These are phyloP conservation scores for Curvularia lunata DNA, from an alignment of 2,329 filamentous ascomycete species.

Conservation along the genomic window DNA sequence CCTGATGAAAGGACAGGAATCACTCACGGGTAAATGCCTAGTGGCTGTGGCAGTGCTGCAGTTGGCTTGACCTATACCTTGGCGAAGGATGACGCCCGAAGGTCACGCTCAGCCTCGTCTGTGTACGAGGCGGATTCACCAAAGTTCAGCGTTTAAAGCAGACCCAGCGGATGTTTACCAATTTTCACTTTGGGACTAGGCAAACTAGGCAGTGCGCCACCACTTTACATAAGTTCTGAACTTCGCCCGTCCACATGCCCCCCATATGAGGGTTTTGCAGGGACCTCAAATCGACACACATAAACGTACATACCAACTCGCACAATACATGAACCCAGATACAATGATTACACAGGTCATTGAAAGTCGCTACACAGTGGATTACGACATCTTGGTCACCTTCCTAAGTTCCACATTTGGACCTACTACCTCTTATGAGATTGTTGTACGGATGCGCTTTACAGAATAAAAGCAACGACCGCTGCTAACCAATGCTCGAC, in stretches of 20 bases:
- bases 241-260: too few species aligned
- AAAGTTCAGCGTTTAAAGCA: background rate
- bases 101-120: background rate
- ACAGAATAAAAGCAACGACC: background rate
- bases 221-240: too few species aligned
- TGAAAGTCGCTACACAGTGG: constrained; percentile 10
- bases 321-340: background rate
- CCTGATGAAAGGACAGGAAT: background rate
- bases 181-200: background rate
- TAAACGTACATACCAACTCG: too few species aligned
- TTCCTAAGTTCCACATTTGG: constrained; percentile 6
- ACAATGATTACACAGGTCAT: constrained; percentile 13
- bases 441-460: constrained; percentile 7
- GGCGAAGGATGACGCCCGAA: background rate
- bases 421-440: background rate
- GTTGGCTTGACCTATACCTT: background rate
- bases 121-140: background rate
- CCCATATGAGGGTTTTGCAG: too few species aligned
- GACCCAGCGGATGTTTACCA: background rate
- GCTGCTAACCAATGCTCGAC: background rate
- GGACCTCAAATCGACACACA: too few species aligned
- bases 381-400: constrained; percentile 6
- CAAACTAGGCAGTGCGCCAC: too few species aligned
- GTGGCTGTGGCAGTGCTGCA: background rate
- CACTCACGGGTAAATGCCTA: background rate